Evolutionary conservation across 169 alveolate genomes (phyloP).

Genomic region (Eimeria tenella): DNA sequence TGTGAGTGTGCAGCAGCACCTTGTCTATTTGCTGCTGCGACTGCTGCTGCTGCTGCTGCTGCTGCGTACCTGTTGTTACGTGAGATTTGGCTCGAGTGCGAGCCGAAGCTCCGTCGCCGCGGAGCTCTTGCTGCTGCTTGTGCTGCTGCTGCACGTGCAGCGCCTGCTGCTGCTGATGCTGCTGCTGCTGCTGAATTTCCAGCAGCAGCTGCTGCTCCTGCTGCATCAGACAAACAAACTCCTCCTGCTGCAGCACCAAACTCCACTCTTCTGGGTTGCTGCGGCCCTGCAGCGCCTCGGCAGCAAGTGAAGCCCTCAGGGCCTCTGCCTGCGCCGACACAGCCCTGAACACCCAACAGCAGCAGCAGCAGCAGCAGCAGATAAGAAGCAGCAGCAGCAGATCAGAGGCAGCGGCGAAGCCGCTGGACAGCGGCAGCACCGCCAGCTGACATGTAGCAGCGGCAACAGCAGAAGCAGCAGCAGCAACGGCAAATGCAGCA

Average conservation of each 20-base stretch:
- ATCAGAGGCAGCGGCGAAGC: no score
- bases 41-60: conserved; percentile 3
- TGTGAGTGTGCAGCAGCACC: not conserved
- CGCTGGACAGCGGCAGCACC: no score
- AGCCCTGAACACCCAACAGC: not conserved
- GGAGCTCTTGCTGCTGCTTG: not conserved
- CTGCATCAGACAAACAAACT: conserved; percentile 9
- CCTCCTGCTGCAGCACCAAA: conserved; percentile 27
- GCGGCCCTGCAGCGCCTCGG: not conserved
- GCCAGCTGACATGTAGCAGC: not conserved
- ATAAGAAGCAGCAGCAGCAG: not conserved
- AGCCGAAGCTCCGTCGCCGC: not conserved
- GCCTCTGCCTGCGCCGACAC: conserved; percentile 5
- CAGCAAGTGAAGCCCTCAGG: not conserved
- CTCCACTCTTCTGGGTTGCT: conserved; percentile 4
- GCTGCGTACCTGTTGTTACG: not conserved
- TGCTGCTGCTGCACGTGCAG: conserved; percentile 41
- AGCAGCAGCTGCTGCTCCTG: conserved; percentile 37
- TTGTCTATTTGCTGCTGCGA: not conserved
- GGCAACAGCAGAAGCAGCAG: not conserved
- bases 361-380: not conserved
- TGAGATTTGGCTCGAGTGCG: not conserved
- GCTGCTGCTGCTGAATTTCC: conserved; percentile 35
- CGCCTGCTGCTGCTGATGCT: conserved; percentile 16
- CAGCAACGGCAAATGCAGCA: not conserved